phyloP scores from a whole-genome alignment of 2,329 filamentous ascomycete genomes.

The Colletotrichum costaricense region DNA sequence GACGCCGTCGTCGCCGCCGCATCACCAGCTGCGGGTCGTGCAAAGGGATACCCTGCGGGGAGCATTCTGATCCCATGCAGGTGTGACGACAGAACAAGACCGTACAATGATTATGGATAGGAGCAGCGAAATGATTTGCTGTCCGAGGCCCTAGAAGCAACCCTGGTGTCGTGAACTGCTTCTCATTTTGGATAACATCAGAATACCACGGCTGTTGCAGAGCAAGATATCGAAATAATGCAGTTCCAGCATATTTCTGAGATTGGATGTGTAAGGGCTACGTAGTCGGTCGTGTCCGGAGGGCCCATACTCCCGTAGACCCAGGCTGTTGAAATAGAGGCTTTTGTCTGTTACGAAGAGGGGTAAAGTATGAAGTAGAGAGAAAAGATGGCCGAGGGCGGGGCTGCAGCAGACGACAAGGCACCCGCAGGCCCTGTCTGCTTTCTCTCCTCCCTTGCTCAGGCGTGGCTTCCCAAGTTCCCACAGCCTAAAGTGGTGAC shows the following conservation, averaged over 20 bases:
- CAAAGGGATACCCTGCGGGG: conserved; percentile 30
- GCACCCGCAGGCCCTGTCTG: not conserved
- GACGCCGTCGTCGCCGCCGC: conserved; percentile 22
- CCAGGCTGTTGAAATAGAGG: not conserved
- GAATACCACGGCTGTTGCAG: not conserved
- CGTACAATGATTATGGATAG: not conserved
- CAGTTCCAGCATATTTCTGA: not conserved
- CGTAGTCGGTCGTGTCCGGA: not conserved
- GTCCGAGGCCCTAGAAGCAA: not conserved
- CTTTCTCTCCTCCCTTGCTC: not conserved
- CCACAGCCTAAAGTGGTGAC: not conserved
- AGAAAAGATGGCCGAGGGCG: conserved; percentile 31
- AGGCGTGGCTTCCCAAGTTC: not conserved
- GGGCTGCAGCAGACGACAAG: conserved; percentile 23
- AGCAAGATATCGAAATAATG: not conserved
- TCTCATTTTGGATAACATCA: not conserved
- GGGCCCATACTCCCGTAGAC: not conserved
- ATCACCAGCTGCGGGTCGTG: conserved; percentile 34
- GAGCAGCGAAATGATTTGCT: not conserved
- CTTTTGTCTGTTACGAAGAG: conserved; percentile 15
- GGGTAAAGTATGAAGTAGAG: conserved; percentile 33
- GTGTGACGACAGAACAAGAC: conserved; percentile 31
- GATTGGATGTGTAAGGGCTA: not conserved
- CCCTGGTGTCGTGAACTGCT: not conserved
- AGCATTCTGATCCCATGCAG: conserved; percentile 25